Base-by-base conservation (phyloP, 306 rosid species). In the Cucumis melo region DNA sequence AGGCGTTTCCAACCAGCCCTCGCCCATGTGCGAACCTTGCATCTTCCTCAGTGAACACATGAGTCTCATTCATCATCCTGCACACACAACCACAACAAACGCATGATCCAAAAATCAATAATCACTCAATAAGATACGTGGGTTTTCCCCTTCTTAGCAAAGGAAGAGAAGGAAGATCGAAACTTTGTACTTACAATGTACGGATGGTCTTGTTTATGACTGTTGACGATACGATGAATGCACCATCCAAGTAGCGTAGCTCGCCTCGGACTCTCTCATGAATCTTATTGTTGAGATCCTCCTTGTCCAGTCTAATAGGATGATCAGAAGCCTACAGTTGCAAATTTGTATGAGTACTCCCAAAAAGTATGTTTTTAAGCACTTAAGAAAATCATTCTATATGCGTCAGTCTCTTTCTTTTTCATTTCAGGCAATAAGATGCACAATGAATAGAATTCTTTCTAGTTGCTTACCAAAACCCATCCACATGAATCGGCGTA, bases 401-500 rank as follows among this genome's bases (percentile, higher is more conserved):
- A 12, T 46, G 24, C 12, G 4, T 39, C 29, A 32, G 13, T 34
- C 62, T 53, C 44, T 16, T 36, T 4, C 4, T 41, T 41, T 8
- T 41, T 10, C 53, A 46, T 46, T 16, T 63, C 24, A 16, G 13
- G 68, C 68, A 62, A 62, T 62, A 3, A 29, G 44, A 32, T 9
- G 7, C 7, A 11, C 9, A 34, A 63, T 15, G 29, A 65, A 19
- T 23, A 20, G 29, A 65, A 19, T 23, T 38, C 19, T 36, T 76
- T 61, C 5, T 24, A 41, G 46, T 51, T 41, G 65, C 82, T 66
- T 78, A 81, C 87, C 84, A 81, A 14, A 68, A 84, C 82, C 87
- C 82, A 81, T 74, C 84, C 87, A 19, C 73, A 29, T 2, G 87
- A 80, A 60, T 84, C 84, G 27, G 87, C 84, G 60, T 77, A 83